These are phyloP conservation scores for Croton setiger DNA, from an alignment of 441 rosid genomes.

Conservation along the genomic window DNA sequence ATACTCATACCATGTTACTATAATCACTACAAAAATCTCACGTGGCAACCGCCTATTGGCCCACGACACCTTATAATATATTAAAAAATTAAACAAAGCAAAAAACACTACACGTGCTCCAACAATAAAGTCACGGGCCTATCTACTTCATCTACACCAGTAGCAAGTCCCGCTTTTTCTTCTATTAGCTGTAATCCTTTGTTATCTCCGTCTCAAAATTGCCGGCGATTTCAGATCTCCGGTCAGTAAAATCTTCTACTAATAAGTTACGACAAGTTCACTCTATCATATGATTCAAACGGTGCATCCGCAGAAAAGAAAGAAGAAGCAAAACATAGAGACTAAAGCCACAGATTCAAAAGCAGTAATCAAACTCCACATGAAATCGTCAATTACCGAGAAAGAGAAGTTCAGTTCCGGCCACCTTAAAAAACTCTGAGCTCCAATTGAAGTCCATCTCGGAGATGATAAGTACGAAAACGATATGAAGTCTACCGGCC, in stretches of 20 bases:
- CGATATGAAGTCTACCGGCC: slow-evolving; percentile 20
- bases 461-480: not conserved
- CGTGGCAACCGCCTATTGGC: not conserved
- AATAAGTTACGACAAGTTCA: not conserved
- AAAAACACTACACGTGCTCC: not conserved
- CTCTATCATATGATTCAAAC: slow-evolving; percentile 22
- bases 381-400: slow-evolving; percentile 57
- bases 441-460: slow-evolving; percentile 2
- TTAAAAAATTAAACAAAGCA: not conserved
- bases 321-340: slow-evolving; percentile 85
- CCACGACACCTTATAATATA: not conserved
- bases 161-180: not conserved
- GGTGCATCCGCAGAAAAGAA: slow-evolving; percentile 86
- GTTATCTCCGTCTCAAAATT: not conserved
- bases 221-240: not conserved
- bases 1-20: no score
- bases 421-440: slow-evolving; percentile 20
- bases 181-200: not conserved
- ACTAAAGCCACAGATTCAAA: slow-evolving; percentile 85
- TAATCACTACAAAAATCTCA: not conserved
- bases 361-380: slow-evolving; percentile 70
- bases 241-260: not conserved
- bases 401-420: slow-evolving; percentile 40
- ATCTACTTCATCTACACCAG: not conserved
- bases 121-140: not conserved